Base-by-base conservation (phyloP, 2,329 filamentous ascomycete species). In the Harringtonia lauricola region DNA sequence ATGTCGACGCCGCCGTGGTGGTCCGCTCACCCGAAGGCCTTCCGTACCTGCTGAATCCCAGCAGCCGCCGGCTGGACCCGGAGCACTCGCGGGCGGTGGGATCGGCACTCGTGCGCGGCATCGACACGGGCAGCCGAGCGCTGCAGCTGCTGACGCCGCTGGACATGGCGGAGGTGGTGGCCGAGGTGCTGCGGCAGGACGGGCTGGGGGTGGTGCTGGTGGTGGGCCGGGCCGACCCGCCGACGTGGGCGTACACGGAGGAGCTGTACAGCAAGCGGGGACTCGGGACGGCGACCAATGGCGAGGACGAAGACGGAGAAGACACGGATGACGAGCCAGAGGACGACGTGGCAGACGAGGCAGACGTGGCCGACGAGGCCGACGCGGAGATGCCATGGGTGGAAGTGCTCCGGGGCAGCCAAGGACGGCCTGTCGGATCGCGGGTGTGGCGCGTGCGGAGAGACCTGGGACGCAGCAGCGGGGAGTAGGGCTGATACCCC, bases 241-340 rank as follows among this genome's bases (percentile, higher is more conserved):
- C 82, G 0, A 76, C 69, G 3, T 86, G 81, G 81, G 78, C 79
- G 2, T 84, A 83, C 48, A 74, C 75, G 0, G 81, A 86, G 55
- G 74, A 81, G 30, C 51, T 79, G 15, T 71, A 77, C 49, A 52
- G 59, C 4, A 4, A 28, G 22, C 22, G 14, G 24, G 38, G 14
- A 13, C 29, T 10, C 7, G 37, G 5, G 35, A 10, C 12, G 3
- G 19, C 4, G 35, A 12, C 6, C 5, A 38, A 54, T 28, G 46
- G 39, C 19, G 36, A 43, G 8, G 55, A 52, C 14, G 41, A 43
- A 2, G 53, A 58, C 5, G 49, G 53, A 22, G 61, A 65, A 29
- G 49, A 57, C 2, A 58, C 55, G 21, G 59, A 60, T 4, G 63
- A 61, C 17, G 62, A 61, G 3, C 59, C 57, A 1, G 61, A 57